Evolutionary conservation across 805 yeast species (phyloP).

Genomic region (Lipomyces yamadae): DNA sequence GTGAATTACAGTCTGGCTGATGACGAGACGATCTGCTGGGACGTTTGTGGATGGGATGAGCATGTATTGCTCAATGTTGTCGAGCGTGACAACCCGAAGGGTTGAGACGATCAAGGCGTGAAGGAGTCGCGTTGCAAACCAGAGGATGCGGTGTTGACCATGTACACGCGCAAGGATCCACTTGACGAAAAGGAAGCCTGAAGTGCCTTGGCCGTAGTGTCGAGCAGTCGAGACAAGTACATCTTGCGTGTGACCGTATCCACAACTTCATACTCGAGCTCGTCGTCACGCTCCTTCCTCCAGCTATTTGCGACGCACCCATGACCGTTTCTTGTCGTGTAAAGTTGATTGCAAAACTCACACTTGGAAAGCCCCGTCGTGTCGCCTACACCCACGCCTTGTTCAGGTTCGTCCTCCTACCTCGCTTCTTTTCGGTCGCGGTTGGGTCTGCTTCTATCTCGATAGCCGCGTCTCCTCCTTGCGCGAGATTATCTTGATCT

Average conservation of each 20-base stretch:
- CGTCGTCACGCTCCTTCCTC: not conserved
- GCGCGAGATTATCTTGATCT: not conserved
- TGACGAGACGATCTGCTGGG: too few species aligned
- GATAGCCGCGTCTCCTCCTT: conserved; percentile 7
- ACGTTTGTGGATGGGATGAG: too few species aligned
- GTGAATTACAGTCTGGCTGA: too few species aligned
- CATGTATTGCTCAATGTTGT: not conserved
- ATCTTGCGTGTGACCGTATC: conserved; percentile 1
- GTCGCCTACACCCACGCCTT: not conserved
- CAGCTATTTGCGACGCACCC: conserved; percentile 1
- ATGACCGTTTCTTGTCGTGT: not conserved
- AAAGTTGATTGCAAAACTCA: not conserved
- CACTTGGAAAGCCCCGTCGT: conserved; percentile 1
- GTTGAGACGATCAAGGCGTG: not conserved
- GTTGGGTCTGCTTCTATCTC: conserved; percentile 7
- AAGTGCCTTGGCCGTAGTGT: not conserved
- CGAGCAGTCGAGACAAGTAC: conserved; percentile 1
- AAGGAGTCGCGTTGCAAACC: conserved; percentile 3
- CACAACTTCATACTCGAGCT: not conserved
- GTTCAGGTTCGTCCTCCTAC: not conserved
- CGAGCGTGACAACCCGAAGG: conserved; percentile 2
- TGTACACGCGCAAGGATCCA: conserved; percentile 1
- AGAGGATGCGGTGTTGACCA: conserved; percentile 2
- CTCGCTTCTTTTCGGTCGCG: conserved; percentile 3
- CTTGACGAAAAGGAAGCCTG: not conserved